Conservation (phyloP, 257 asterid genomes). For the Salvia rosmarinus region DNA sequence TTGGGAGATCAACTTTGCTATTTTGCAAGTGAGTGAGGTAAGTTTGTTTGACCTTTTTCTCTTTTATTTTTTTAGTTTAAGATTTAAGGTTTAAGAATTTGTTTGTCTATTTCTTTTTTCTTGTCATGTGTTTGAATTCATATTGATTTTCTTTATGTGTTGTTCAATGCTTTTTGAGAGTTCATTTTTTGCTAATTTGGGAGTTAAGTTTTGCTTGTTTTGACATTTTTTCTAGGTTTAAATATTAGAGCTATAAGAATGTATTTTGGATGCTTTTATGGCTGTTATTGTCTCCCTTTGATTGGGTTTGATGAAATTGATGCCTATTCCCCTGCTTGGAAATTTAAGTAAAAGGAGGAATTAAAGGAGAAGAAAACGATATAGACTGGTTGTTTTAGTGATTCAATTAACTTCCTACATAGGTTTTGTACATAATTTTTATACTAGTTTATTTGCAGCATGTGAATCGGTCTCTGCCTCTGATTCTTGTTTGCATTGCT, state of each 20-base stretch:
- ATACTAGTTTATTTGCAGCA: neutral
- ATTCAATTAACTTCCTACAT: neutral
- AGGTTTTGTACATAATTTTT: neutral
- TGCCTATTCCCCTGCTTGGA: neutral
- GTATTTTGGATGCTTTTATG: neutral
- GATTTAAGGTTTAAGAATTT: no score
- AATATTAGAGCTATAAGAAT: neutral
- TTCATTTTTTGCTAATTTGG: no score
- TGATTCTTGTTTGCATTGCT: neutral
- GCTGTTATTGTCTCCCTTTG: no score
- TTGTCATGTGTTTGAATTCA: neutral
- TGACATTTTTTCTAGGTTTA: neutral
- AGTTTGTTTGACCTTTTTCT: neutral
- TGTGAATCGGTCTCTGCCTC: neutral
- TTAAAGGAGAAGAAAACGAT: neutral
- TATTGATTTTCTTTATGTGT: neutral
- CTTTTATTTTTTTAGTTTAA: no score
- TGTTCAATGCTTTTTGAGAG: neutral
- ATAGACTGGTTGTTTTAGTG: neutral
- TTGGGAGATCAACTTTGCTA: conserved; percentile 84
- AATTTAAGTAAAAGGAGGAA: neutral
- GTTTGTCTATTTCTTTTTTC: neutral
- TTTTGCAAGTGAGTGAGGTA: conserved; percentile 65
- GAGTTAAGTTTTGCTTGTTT: neutral
- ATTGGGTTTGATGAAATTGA: conserved; percentile 13